phyloP scores from a whole-genome alignment of 306 rosid genomes.

The Urtica urens region DNA sequence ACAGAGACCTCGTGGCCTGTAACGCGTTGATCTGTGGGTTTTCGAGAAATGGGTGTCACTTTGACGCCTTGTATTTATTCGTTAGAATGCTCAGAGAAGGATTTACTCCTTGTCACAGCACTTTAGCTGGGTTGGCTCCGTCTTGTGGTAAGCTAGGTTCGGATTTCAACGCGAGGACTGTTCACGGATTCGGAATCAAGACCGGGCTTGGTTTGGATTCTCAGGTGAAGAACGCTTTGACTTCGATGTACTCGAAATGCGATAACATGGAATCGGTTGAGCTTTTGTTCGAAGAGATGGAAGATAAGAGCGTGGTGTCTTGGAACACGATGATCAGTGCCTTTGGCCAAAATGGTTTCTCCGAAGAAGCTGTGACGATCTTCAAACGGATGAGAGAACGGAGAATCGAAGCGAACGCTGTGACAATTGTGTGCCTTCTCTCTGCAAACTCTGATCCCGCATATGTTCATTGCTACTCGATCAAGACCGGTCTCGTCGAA shows the following conservation, averaged over 20 bases:
- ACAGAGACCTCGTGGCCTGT: slow-evolving; percentile 60
- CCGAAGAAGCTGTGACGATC: slow-evolving; percentile 30
- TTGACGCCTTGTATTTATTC: slow-evolving; percentile 25
- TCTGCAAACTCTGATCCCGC: slow-evolving; percentile 46
- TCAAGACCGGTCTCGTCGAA: slow-evolving; percentile 38
- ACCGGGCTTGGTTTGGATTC: slow-evolving; percentile 28
- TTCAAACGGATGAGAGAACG: slow-evolving; percentile 49
- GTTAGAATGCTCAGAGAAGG: slow-evolving; percentile 35
- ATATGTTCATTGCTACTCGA: slow-evolving; percentile 36
- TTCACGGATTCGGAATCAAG: slow-evolving; percentile 46
- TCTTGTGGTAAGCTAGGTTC: slow-evolving; percentile 31
- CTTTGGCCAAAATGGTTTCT: slow-evolving; percentile 46
- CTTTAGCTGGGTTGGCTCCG: slow-evolving; percentile 40
- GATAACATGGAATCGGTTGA: slow-evolving; percentile 44
- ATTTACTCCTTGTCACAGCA: slow-evolving; percentile 26
- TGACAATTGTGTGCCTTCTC: slow-evolving; percentile 55
- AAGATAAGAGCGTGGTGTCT: slow-evolving; percentile 45
- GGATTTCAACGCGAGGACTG: slow-evolving; percentile 26
- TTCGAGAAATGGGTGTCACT: slow-evolving; percentile 26
- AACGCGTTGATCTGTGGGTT: slow-evolving; percentile 68
- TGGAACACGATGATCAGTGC: slow-evolving; percentile 87
- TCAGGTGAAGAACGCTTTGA: slow-evolving; percentile 44
- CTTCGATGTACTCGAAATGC: slow-evolving; percentile 66
- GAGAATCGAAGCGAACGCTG: slow-evolving; percentile 37
- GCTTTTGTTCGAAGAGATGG: slow-evolving; percentile 44